phyloP scores from a whole-genome alignment of 1,139 yeast species.

The Scheffersomyces cryptocercus region DNA sequence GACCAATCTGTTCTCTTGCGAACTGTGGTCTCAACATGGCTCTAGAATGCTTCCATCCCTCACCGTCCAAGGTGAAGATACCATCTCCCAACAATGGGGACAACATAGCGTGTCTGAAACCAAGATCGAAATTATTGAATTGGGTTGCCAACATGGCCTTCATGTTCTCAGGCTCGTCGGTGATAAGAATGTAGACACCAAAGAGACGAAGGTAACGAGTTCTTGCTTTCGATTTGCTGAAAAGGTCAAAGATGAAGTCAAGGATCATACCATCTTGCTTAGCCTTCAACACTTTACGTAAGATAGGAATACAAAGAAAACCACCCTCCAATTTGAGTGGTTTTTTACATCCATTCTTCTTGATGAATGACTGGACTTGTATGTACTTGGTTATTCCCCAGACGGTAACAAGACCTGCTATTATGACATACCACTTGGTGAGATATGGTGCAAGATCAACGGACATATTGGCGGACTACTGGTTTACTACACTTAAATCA shows the following conservation, averaged over 20 bases:
- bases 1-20: slow-evolving; percentile 27
- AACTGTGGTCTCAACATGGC: slow-evolving; percentile 30
- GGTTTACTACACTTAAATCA: too few relatives aligned
- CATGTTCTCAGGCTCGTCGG: slow-evolving; percentile 23
- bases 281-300: slow-evolving; percentile 8
- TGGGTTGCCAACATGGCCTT: slow-evolving; percentile 27
- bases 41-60: slow-evolving; percentile 29
- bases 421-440: slow-evolving; percentile 16
- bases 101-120: slow-evolving; percentile 23
- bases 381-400: slow-evolving; percentile 10
- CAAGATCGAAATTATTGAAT: slow-evolving; percentile 26
- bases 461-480: too few relatives aligned
- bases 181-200: slow-evolving; percentile 16
- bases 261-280: slow-evolving; percentile 12
- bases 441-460: slow-evolving; percentile 6
- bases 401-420: slow-evolving; percentile 10
- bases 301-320: slow-evolving; percentile 8
- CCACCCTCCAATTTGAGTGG: slow-evolving; percentile 10
- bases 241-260: slow-evolving; percentile 8
- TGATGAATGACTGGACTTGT: slow-evolving; percentile 10
- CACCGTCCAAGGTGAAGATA: slow-evolving; percentile 26
- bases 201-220: slow-evolving; percentile 9
- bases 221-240: slow-evolving; percentile 1
- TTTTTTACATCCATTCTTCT: slow-evolving; percentile 22
- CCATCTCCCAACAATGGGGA: slow-evolving; percentile 25